Conservation (phyloP, 2,329 filamentous ascomycete genomes). For the Phyllosticta ampelicida region DNA sequence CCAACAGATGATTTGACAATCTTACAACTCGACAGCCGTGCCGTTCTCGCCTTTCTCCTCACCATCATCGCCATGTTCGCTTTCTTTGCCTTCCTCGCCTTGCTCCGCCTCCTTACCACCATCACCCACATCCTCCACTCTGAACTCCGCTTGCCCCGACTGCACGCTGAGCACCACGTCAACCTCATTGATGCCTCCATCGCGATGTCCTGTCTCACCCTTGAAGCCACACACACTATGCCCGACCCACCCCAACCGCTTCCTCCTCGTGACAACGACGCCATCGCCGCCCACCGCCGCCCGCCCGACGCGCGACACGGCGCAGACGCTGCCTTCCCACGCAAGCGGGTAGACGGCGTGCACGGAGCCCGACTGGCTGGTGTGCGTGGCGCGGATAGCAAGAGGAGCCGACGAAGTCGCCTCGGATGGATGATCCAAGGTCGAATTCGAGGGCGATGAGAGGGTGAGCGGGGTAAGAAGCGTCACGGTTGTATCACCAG, state of each 20-base stretch:
- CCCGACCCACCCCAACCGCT: neutral
- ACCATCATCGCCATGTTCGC: neutral
- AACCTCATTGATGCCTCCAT: neutral
- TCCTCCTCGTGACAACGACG: neutral
- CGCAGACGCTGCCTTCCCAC: neutral
- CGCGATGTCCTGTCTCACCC: neutral
- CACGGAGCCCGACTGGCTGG: neutral
- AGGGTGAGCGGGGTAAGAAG: neutral
- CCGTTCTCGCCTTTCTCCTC: neutral
- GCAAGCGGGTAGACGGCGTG: neutral
- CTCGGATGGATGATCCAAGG: too few species aligned
- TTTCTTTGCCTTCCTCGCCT: too few species aligned
- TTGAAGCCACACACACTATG: neutral
- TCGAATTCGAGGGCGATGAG: neutral
- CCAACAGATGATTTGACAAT: too few species aligned
- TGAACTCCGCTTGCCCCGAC: neutral
- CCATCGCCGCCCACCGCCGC: neutral
- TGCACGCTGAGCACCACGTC: neutral
- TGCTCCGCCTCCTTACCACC: neutral
- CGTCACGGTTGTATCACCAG: neutral
- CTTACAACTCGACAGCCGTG: too few species aligned
- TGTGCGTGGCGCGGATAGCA: neutral
- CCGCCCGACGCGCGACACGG: neutral
- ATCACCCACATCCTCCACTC: neutral
- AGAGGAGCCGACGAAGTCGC: too few species aligned